Base-by-base conservation (phyloP, 805 yeast species). In the Tetrapisispora namnaoensis region DNA sequence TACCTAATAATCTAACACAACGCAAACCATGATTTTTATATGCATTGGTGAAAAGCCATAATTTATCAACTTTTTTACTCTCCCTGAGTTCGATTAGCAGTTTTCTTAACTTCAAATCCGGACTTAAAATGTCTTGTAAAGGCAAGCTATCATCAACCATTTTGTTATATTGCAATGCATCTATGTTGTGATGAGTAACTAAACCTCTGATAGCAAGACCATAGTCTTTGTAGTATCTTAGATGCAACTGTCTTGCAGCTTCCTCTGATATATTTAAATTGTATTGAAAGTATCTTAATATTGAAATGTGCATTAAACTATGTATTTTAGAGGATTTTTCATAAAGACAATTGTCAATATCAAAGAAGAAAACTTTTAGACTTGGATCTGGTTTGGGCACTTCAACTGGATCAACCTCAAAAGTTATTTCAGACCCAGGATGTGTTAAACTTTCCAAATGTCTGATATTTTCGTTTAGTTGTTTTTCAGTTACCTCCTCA, bases 41-140 rank as follows among this genome's bases (percentile, higher is more conserved):
- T 1, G 99, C 98, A 64, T 91, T 91, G 4, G 99, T 91, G 60
- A 88, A 85, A 41, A 93, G 74, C 99, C 99, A 91, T 53, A 91
- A 70, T 59, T 82, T 74, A 57, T 81, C 83, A 49, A 83, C 79
- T 53, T 79, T 77, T 1, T 77, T 72, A n/a, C 67, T 61, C 13
- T 51, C 22, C 49, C 59, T 67, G 39, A 85, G 55, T 10, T 67
- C 57, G 3, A 75, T 48, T 41, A 85, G 66, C 74, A 79, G 67
- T 24, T 73, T 65, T 51, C 90, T 71, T 48, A 83, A 68, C 37
- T 68, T 62, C 5, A 65, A 65, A 55, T 83, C 79, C 42, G 90
- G 95, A 45, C 70, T 65, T 49, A 91, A 72, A n/a, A 89, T 82
- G 46, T 77, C 70, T 51, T 87, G 90, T 59, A 91, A 73, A 9